A percentile compares a stretch with the other conserved stretches of the same genome.
Conservation (phyloP, 2,329 filamentous ascomycete genomes). For the Drechslerella coelobrocha region DNA sequence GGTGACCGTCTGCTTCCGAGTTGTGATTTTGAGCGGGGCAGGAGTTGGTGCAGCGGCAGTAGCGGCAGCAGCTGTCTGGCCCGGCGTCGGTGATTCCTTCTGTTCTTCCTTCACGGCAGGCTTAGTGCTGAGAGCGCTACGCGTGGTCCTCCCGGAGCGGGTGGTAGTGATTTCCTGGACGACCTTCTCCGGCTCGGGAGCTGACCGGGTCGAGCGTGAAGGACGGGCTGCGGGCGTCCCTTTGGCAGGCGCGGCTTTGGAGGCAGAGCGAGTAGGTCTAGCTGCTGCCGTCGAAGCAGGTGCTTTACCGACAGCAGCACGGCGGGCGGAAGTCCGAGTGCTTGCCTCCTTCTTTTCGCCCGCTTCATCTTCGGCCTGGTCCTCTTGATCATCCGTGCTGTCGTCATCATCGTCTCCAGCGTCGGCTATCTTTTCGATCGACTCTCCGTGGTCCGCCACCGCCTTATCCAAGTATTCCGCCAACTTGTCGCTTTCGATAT, state of each 20-base stretch:
- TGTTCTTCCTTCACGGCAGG: conserved; percentile 22
- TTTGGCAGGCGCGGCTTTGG: conserved; percentile 10
- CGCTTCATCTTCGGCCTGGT: conserved; percentile 2
- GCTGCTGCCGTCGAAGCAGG: conserved; percentile 5
- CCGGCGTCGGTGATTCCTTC: conserved; percentile 27
- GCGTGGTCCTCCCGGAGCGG: conserved; percentile 43
- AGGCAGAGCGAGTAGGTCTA: conserved; percentile 4
- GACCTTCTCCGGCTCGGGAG: conserved; percentile 33
- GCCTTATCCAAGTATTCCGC: background rate
- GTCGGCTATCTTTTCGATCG: background rate
- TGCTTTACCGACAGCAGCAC: conserved; percentile 27
- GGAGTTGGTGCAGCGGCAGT: conserved; percentile 5
- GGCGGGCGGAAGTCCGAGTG: conserved; percentile 27
- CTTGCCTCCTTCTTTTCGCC: conserved; percentile 24
- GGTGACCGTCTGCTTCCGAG: conserved; percentile 44
- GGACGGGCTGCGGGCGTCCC: background rate
- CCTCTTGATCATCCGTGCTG: background rate
- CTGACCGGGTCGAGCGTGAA: conserved; percentile 6
- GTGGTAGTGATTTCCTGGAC: conserved; percentile 47
- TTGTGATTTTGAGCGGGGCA: conserved; percentile 45
- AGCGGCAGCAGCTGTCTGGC: background rate
- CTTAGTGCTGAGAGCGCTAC: conserved; percentile 38
- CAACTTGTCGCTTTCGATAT: background rate
- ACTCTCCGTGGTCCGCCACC: background rate
- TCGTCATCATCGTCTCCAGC: background rate